These are phyloP conservation scores for Globisporangium acanthophoron DNA, from an alignment of 352 stramenopile genomes.

Conservation along the genomic window DNA sequence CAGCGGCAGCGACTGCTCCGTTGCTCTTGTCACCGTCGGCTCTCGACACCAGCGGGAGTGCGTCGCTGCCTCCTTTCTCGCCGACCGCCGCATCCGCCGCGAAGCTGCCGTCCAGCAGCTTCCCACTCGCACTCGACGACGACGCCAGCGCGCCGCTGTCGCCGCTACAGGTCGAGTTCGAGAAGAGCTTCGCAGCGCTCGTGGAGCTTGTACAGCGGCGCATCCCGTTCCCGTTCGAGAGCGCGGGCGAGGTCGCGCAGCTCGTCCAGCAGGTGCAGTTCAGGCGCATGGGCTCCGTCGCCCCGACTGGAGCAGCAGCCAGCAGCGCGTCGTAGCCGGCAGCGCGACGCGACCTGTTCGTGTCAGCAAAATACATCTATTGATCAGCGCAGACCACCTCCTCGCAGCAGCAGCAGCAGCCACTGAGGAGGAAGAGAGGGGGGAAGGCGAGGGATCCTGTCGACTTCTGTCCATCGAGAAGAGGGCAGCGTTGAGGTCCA, in stretches of 20 bases:
- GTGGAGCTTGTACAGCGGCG: constrained; percentile 35
- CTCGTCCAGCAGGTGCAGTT: constrained; percentile 27
- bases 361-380: not conserved
- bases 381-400: not conserved
- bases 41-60: not conserved
- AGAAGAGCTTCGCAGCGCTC: constrained; percentile 53
- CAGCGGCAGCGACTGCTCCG: not conserved
- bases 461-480: too few relatives aligned
- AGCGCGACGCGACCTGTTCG: too few relatives aligned
- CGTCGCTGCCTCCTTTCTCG: not conserved
- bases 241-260: constrained; percentile 15
- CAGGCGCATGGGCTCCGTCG: constrained; percentile 8
- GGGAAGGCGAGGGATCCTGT: too few relatives aligned
- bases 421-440: too few relatives aligned
- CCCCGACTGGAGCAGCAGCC: not conserved
- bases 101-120: not conserved
- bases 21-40: not conserved
- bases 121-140: not conserved
- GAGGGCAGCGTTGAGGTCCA: too few relatives aligned
- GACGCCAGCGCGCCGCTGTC: constrained; percentile 23
- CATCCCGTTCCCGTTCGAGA: constrained; percentile 26
- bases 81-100: not conserved
- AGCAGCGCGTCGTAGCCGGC: not conserved
- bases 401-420: not conserved
- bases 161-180: constrained; percentile 64